A percentile compares a stretch with the other conserved stretches of the same genome.
Evolutionary conservation across 2,329 filamentous ascomycete genomes (phyloP).

Genomic region (Chrysoporthe cubensis): DNA sequence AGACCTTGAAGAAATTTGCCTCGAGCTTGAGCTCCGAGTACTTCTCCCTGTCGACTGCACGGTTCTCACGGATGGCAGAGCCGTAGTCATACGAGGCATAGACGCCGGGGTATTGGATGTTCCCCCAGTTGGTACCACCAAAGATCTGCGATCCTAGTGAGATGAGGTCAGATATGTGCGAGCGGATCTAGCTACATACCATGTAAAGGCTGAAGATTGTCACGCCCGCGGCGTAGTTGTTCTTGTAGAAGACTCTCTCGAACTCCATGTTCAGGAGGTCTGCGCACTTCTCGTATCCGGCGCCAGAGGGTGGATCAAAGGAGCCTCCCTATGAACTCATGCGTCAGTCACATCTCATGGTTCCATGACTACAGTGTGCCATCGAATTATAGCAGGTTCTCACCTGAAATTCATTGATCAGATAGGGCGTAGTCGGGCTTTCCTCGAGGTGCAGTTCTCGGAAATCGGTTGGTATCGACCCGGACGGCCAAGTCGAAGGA

Average conservation of each 20-base stretch:
- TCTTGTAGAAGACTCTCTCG: slow-evolving; percentile 80
- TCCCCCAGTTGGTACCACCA: slow-evolving; percentile 86
- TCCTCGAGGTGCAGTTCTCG: slow-evolving; percentile 57
- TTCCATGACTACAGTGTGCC: too few relatives aligned
- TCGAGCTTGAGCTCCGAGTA: slow-evolving; percentile 80
- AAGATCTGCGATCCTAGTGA: slow-evolving; percentile 49
- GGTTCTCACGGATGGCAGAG: slow-evolving; percentile 46
- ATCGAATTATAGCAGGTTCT: not conserved
- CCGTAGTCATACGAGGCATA: slow-evolving; percentile 64
- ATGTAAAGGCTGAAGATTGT: slow-evolving; percentile 77
- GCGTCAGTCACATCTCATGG: not conserved
- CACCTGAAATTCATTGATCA: slow-evolving; percentile 45
- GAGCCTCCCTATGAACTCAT: slow-evolving; percentile 60
- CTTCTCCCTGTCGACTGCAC: slow-evolving; percentile 71
- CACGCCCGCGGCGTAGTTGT: slow-evolving; percentile 67
- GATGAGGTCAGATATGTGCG: slow-evolving; percentile 31
- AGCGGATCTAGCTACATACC: slow-evolving; percentile 36
- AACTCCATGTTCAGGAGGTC: slow-evolving; percentile 72
- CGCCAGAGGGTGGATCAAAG: slow-evolving; percentile 76
- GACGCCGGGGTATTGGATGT: slow-evolving; percentile 70
- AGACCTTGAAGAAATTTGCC: slow-evolving; percentile 74
- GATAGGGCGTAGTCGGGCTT: slow-evolving; percentile 69
- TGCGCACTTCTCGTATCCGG: slow-evolving; percentile 71
- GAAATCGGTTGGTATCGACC: slow-evolving; percentile 59
- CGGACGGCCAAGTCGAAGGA: slow-evolving; percentile 63